These are phyloP conservation scores for Termitomyces sp. DNA, from an alignment of 768 basidiomycete genomes.

Conservation along the genomic window DNA sequence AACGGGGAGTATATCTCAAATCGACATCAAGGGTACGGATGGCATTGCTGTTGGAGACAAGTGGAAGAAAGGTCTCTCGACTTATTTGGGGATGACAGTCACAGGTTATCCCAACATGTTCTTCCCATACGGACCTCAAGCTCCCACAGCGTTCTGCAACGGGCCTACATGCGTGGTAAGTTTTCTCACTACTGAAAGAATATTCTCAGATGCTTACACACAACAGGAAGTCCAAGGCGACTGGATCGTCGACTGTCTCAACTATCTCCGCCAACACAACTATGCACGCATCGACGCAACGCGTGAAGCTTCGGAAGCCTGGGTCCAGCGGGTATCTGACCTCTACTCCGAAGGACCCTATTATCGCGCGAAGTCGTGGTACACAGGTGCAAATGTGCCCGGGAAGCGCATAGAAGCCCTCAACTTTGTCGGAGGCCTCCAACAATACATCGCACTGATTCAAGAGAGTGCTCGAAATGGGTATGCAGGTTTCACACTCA, in stretches of 20 bases:
- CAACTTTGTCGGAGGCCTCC: constrained; percentile 21
- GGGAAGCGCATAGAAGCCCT: constrained; percentile 19
- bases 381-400: constrained; percentile 22
- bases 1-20: constrained; percentile 19
- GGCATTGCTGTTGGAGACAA: constrained; percentile 17
- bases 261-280: constrained; percentile 13
- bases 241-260: constrained; percentile 21
- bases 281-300: constrained; percentile 10
- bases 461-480: constrained; percentile 16
- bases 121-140: constrained; percentile 23
- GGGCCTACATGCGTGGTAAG: constrained; percentile 21
- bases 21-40: constrained; percentile 18
- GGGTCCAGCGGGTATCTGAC: constrained; percentile 11
- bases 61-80: constrained; percentile 18
- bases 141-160: constrained; percentile 22
- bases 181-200: neutral
- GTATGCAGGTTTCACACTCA: constrained; percentile 13
- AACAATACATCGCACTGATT: constrained; percentile 14
- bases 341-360: constrained; percentile 10
- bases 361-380: constrained; percentile 21
- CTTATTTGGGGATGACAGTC: constrained; percentile 18
- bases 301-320: constrained; percentile 11
- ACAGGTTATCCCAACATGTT: constrained; percentile 24
- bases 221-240: constrained; percentile 21
- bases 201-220: neutral